Conservation (phyloP, 495 filamentous ascomycete genomes). For the Trichocladium uniseriatum region DNA sequence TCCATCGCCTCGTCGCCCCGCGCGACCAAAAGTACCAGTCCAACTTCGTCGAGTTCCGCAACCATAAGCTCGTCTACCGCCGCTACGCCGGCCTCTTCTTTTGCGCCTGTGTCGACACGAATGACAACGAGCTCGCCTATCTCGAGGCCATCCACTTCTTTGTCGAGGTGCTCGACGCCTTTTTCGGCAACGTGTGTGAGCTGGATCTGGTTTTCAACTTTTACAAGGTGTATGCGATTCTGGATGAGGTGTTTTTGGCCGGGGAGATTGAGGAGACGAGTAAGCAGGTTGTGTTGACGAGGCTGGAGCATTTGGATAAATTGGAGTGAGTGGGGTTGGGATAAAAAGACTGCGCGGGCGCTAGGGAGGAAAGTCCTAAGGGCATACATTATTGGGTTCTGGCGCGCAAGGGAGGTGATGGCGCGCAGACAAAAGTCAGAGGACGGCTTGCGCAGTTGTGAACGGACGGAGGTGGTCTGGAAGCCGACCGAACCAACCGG, state of each 20-base stretch:
- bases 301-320: slow-evolving; percentile 93
- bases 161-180: slow-evolving; percentile 94
- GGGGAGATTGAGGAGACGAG: slow-evolving; percentile 98
- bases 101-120: slow-evolving; percentile 97
- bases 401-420: too few species aligned
- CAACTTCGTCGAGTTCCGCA: slow-evolving; percentile 96
- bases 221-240: slow-evolving; percentile 97
- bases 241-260: slow-evolving; percentile 90
- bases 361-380: too few species aligned
- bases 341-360: not conserved
- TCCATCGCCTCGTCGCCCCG: slow-evolving; percentile 94
- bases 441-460: too few species aligned
- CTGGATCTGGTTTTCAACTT: slow-evolving; percentile 99
- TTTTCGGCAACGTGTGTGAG: slow-evolving; percentile 99
- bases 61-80: slow-evolving; percentile 89
- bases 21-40: slow-evolving; percentile 99
- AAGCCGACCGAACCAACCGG: too few species aligned
- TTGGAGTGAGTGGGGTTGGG: slow-evolving; percentile 53
- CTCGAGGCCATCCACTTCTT: slow-evolving; percentile 99
- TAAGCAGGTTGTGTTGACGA: slow-evolving; percentile 91
- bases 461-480: too few species aligned
- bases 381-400: too few species aligned
- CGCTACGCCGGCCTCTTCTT: slow-evolving; percentile 97
- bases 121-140: slow-evolving; percentile 96
- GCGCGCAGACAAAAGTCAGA: too few species aligned